A percentile compares a stretch with the other conserved stretches of the same genome.
phyloP scores from a whole-genome alignment of 2,329 filamentous ascomycete genomes.

The Didymella pinodella region DNA sequence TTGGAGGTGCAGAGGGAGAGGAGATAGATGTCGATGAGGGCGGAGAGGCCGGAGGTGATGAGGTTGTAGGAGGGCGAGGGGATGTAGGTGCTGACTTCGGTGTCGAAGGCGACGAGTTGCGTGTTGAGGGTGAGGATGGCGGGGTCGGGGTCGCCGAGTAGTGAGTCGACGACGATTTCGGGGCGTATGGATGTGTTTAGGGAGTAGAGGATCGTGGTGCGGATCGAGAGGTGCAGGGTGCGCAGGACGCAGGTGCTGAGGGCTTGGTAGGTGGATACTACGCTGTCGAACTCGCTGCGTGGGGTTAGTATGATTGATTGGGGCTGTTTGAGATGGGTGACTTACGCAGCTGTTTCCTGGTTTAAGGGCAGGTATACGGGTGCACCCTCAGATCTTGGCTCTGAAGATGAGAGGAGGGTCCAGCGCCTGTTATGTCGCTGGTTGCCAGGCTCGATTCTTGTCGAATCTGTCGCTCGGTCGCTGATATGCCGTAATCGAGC shows the following conservation, averaged over 20 bases:
- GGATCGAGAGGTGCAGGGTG: conserved; percentile 87
- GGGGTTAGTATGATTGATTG: conserved; percentile 17
- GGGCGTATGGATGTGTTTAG: conserved; percentile 64
- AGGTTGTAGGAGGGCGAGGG: conserved; percentile 73
- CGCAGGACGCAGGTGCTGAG: conserved; percentile 81
- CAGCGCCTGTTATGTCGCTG: conserved; percentile 74
- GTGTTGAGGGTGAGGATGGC: conserved; percentile 83
- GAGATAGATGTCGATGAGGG: conserved; percentile 80
- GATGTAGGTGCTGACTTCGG: conserved; percentile 77
- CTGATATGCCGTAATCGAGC: conserved; percentile 84
- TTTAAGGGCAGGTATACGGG: conserved; percentile 88
- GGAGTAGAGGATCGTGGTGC: conserved; percentile 84
- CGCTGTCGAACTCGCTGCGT: conserved; percentile 80
- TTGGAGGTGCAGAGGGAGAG: conserved; percentile 69
- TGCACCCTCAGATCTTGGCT: conserved; percentile 63
- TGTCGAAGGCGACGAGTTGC: conserved; percentile 86
- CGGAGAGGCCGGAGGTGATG: conserved; percentile 77
- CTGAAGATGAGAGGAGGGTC: conserved; percentile 72
- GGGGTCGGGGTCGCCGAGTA: conserved; percentile 79
- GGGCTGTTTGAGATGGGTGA: background rate
- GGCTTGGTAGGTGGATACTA: conserved; percentile 81
- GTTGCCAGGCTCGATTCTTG: conserved; percentile 56
- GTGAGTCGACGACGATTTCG: conserved; percentile 67
- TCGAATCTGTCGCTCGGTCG: conserved; percentile 72
- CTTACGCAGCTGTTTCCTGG: conserved; percentile 80